Evolutionary conservation across 345 rosid species (phyloP), one percentile per base, ranked within the genome.

Genomic region (Corymbia maculata): DNA sequence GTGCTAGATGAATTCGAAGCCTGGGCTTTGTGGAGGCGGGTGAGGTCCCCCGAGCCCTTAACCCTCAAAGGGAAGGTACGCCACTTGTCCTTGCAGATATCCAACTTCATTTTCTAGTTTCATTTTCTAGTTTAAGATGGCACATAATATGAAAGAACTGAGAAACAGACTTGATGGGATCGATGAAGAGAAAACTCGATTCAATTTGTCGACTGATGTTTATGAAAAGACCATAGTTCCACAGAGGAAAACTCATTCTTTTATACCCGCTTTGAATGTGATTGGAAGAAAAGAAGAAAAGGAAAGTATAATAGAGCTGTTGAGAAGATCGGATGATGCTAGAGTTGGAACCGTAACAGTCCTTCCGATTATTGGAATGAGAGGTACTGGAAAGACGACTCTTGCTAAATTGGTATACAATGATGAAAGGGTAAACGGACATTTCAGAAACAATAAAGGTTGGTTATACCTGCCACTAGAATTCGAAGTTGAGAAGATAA

Each of bases 361-460:
- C 9, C 5, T 88, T 87, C 80, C 90, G 1, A 79, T 90, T 8
- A 59, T 89, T 5, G 92, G 92, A 66, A 85, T 89, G 6, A 90
- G 90, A 30, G 92, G 92, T 14, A 11, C 86, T 0, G 92, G 92
- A n/a, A 91, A 91, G 89, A 91, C 92, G 0, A 86, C 90, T 12
- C 89, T 91, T 11, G 89, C 87, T 4, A 86, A 79, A 44, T 30
- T 79, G 84, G 92, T 86, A 10, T 91, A 15, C 57, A 30, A 53
- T 53, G 90, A 91, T 80, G 51, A 82, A 26, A 30, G 19, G n/a
- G 51, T 88, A 44, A 32, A 13, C 3, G 6, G 22, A 10, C 79
- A 53, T 88, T 91, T 91, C 30, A 2, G 6, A 22, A 44, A 64
- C 14, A 14, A n/a, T 24, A 90, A 51, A 49, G 32, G 66, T 8